Evolutionary conservation across 208 protist species (phyloP), one percentile per base, ranked within the genome.

Genomic region (Lotmaria passim): DNA sequence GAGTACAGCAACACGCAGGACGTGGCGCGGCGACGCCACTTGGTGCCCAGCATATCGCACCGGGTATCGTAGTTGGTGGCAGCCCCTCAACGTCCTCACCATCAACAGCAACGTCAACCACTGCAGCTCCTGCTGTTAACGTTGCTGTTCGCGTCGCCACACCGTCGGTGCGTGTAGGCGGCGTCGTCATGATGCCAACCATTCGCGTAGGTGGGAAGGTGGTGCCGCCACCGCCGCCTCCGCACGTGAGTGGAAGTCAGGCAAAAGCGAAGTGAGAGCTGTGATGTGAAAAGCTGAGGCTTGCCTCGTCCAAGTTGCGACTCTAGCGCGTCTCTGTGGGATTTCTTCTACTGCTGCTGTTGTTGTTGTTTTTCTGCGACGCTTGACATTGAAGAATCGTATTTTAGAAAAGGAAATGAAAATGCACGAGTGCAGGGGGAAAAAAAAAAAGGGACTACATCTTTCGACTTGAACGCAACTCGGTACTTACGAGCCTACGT

Each of bases 41-140:
- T 5, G 56, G 73, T 0, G 36, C 68, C 26, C 57, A 83, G 39
- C 56, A 39, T 3, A 46, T 85, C 12, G 81, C 74, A 17, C 73
- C 75, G 0, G 66, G 69, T 19, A 86, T 93, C 44, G 58, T 81
- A 10, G 78, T 93, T 14, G 86, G 86, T 5, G 83, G 86, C n/a
- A 38, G 15, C 2, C 3, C 43, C 14, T 33, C 67, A 0, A 33
- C 74, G 6, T 52, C 61, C 61, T 17, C 66, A 53, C 31, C 53
- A 34, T 7, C 64, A 15, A 3, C 38, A 38, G 3, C 36, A 43
- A 7, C 21, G 30, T 12, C 52, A 6, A 17, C 6, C 33, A 28
- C 38, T 36, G 4, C 30, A 26, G 57, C 50, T 31, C 28, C 7
- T 23, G 52, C 33, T 47, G 53, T 47, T 5, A 17, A 4, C 8